These are phyloP conservation scores for Penicillium aurantiogriseum DNA, from an alignment of 2,329 filamentous ascomycete genomes.

Conservation along the genomic window DNA sequence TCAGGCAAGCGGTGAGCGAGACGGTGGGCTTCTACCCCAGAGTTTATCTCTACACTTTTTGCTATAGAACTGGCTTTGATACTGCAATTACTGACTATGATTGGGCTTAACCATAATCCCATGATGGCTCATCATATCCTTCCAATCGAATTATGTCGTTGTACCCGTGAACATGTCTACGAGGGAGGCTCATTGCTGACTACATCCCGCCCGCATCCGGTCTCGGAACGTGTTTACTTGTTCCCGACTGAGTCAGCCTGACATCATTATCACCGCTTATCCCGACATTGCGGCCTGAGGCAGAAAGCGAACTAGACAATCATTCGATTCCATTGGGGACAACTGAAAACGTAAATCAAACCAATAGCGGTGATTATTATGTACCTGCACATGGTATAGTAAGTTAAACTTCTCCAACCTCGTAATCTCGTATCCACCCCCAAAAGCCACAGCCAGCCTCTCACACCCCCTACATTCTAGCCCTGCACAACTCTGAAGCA, in stretches of 20 bases:
- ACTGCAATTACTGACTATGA: not conserved
- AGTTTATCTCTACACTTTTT: not conserved
- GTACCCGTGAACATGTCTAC: not conserved
- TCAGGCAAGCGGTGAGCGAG: not conserved
- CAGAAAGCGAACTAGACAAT: not conserved
- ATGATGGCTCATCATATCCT: not conserved
- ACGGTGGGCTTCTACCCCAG: not conserved
- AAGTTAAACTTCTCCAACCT: not conserved
- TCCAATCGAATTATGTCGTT: not conserved
- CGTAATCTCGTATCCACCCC: not conserved
- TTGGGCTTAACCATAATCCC: not conserved
- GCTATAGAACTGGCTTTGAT: not conserved
- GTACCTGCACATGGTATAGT: not conserved
- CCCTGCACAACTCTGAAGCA: not conserved
- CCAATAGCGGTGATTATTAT: not conserved
- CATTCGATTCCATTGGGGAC: not conserved
- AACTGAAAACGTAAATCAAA: not conserved
- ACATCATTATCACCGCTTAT: not conserved
- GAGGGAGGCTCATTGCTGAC: not conserved
- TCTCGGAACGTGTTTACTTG: not conserved
- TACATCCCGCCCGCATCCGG: conserved; percentile 1
- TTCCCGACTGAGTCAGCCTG: not conserved
- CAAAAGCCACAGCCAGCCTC: not conserved
- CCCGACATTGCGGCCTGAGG: not conserved
- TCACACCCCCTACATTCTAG: not conserved